These are phyloP conservation scores for Fusarium xylarioides DNA, from an alignment of 2,329 filamentous ascomycete species.

Conservation along the genomic window DNA sequence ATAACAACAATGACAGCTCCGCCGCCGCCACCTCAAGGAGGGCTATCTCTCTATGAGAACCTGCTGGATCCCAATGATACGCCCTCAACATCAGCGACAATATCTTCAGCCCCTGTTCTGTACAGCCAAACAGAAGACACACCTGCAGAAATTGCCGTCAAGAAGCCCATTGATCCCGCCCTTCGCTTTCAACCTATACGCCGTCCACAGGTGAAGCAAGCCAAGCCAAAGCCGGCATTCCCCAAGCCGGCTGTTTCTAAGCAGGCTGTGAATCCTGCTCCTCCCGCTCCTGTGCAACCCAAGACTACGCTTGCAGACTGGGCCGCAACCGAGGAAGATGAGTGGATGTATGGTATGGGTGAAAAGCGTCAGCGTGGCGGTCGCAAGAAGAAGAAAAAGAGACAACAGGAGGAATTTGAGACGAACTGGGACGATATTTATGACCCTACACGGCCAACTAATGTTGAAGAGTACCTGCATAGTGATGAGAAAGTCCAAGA, in stretches of 20 bases:
- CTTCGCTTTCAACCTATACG: constrained; percentile 89
- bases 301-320: constrained; percentile 84
- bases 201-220: constrained; percentile 71
- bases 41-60: constrained; percentile 84
- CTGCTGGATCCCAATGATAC: constrained; percentile 71
- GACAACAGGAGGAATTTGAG: constrained; percentile 61
- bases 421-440: constrained; percentile 95
- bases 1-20: constrained; percentile 43
- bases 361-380: constrained; percentile 80
- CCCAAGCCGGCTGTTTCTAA: constrained; percentile 53
- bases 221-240: constrained; percentile 69
- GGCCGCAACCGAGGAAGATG: constrained; percentile 80
- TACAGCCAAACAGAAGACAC: constrained; percentile 67
- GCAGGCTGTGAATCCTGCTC: constrained; percentile 45
- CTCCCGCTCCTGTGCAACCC: constrained; percentile 51
- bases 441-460: constrained; percentile 83
- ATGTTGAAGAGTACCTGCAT: constrained; percentile 82
- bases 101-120: constrained; percentile 78
- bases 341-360: constrained; percentile 72
- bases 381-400: constrained; percentile 78
- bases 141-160: constrained; percentile 58
- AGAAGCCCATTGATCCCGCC: constrained; percentile 68
- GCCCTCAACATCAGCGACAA: constrained; percentile 64
- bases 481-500: constrained; percentile 86
- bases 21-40: constrained; percentile 51